A percentile compares a stretch with the other conserved stretches of the same genome.
Evolutionary conservation across 2,329 filamentous ascomycete genomes (phyloP).

Genomic region (Xylariaceae sp.): DNA sequence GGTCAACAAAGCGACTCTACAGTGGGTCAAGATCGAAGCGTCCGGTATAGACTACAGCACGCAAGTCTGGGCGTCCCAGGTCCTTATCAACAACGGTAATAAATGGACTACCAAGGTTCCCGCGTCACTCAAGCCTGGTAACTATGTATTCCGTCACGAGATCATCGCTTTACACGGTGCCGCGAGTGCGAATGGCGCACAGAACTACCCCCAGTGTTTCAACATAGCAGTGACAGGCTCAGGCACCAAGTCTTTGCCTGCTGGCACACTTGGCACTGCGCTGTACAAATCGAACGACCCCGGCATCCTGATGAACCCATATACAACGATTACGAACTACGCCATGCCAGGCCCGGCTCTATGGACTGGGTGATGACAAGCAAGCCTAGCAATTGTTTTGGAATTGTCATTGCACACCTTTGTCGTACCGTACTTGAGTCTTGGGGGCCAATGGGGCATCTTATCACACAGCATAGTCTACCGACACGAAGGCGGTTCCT

Average conservation of each 20-base stretch:
- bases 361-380: too few relatives aligned
- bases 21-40: conserved; percentile 33
- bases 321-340: conserved; percentile 20
- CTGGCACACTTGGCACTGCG: conserved; percentile 44
- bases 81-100: conserved; percentile 45
- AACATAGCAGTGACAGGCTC: conserved; percentile 54
- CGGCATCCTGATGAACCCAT: conserved; percentile 25
- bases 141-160: conserved; percentile 50
- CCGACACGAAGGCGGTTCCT: too few relatives aligned
- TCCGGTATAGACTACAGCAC: conserved; percentile 31
- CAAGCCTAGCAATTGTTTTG: too few relatives aligned
- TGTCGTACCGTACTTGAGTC: too few relatives aligned
- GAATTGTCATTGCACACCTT: too few relatives aligned
- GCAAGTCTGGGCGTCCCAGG: conserved; percentile 32
- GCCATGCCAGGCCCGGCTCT: conserved; percentile 8
- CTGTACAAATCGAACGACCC: conserved; percentile 23
- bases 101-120: conserved; percentile 46
- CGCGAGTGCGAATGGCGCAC: conserved; percentile 37
- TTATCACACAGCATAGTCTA: too few relatives aligned
- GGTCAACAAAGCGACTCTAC: conserved; percentile 30
- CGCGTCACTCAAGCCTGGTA: conserved; percentile 39
- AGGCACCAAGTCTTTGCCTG: conserved; percentile 42
- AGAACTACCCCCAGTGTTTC: conserved; percentile 51
- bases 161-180: conserved; percentile 48
- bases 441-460: too few relatives aligned